Conservation (phyloP, 257 asterid genomes). For the Craterostigma plantagineum region DNA sequence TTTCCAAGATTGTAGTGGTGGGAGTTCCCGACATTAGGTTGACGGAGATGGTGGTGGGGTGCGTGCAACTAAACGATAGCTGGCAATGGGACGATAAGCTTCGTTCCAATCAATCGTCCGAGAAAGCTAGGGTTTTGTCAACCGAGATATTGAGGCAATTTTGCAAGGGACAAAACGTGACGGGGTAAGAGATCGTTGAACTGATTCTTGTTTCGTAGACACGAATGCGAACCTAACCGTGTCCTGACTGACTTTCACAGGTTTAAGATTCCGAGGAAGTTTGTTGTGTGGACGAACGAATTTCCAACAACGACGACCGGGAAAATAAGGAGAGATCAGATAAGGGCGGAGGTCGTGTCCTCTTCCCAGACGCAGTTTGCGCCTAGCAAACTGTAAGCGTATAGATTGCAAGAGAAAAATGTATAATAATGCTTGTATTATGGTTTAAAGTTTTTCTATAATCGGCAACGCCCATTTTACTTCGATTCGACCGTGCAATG, state of each 20-base stretch:
- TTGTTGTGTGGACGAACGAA: slow-evolving; percentile 32
- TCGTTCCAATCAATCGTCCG: too few relatives aligned
- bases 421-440: too few relatives aligned
- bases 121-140: too few relatives aligned
- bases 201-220: slow-evolving; percentile 1
- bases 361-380: slow-evolving; percentile 16
- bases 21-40: slow-evolving; percentile 66
- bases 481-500: too few relatives aligned
- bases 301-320: slow-evolving; percentile 74
- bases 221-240: not conserved
- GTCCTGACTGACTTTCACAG: slow-evolving; percentile 17
- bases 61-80: slow-evolving; percentile 32
- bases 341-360: slow-evolving; percentile 28
- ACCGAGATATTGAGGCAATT: too few relatives aligned
- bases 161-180: too few relatives aligned
- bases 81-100: slow-evolving; percentile 52
- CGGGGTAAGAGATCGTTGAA: too few relatives aligned
- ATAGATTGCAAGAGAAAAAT: too few relatives aligned
- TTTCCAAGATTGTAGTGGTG: slow-evolving; percentile 30
- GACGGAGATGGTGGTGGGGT: slow-evolving; percentile 57
- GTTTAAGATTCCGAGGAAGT: slow-evolving; percentile 57
- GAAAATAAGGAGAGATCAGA: slow-evolving; percentile 53
- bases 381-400: slow-evolving; percentile 50
- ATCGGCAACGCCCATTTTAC: too few relatives aligned
- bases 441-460: too few relatives aligned